These are phyloP conservation scores for Ilex paraguariensis DNA, from an alignment of 305 asterid genomes.

Conservation along the genomic window DNA sequence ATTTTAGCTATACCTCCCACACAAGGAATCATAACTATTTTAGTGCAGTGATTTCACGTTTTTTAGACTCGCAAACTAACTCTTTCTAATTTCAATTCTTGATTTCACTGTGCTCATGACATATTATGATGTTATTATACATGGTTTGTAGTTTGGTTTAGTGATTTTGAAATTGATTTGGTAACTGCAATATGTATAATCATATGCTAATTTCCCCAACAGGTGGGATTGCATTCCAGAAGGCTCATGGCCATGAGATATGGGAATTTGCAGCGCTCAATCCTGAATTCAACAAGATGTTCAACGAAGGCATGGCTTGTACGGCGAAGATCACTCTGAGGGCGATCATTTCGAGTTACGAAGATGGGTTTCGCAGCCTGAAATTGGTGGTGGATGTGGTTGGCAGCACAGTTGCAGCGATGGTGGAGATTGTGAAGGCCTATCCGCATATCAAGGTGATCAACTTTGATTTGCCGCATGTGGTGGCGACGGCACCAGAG, in stretches of 20 bases:
- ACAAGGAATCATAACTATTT: too few relatives aligned
- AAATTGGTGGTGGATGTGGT: constrained; percentile 6
- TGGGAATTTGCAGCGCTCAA: neutral
- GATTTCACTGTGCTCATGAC: too few relatives aligned
- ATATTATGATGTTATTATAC: too few relatives aligned
- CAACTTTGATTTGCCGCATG: constrained; percentile 5
- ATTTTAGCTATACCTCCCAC: too few relatives aligned
- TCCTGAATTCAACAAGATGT: neutral
- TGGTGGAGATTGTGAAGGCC: constrained; percentile 2
- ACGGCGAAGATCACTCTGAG: neutral
- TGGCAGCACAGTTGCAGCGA: neutral
- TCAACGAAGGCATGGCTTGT: constrained; percentile 8
- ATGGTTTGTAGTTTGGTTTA: too few relatives aligned
- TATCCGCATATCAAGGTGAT: constrained; percentile 8
- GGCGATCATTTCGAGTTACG: neutral
- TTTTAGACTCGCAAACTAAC: too few relatives aligned
- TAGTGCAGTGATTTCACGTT: too few relatives aligned
- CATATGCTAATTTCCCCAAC: too few relatives aligned
- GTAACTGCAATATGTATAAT: too few relatives aligned
- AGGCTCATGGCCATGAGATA: constrained; percentile 7
- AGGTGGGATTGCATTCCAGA: neutral
- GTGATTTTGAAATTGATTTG: too few relatives aligned
- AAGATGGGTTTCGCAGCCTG: neutral
- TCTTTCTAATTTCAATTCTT: too few relatives aligned
- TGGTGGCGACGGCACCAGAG: constrained; percentile 8